Evolutionary conservation across 768 basidiomycete genomes (phyloP), one percentile per base, ranked within the genome.

Genomic region (Suillus hirtellus): DNA sequence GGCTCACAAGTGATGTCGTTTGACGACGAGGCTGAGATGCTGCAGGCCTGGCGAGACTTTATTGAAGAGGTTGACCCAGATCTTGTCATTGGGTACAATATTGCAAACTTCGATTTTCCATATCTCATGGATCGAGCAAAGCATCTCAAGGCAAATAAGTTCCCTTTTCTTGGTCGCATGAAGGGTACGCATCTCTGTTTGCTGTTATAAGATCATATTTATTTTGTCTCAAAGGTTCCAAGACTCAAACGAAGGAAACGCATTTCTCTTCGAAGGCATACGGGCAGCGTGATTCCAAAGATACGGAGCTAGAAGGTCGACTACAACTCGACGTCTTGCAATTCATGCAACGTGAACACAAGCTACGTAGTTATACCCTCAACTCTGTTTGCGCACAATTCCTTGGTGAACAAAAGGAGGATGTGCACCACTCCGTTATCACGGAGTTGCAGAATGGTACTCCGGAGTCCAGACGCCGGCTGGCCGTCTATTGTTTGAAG

Each of bases 231-330:
- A 34, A 67, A 98, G 96, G 84, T 63, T 69, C 83, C 60, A 89
- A 84, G 75, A 87, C 94, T 0, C 89, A 91, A 73, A 84, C 87
- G 56, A 98, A 96, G 75, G 92, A 90, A 60, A 94, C 97, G 0
- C 97, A 99, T 73, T 99, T 99, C 77, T 97, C 95, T 7, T 98
- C 96, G 0, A 97, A 95, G 72, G 97, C 97, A 1, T 99, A 95
- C 69, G 97, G 97, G 21, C 92, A 95, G 69, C 91, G 97, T 56
- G 95, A 97, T 75, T 97, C 95, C 0, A 99, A 99, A 73, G 94
- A 95, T 61, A 95, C 96, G 0, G 78, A 82, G 12, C 83, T 99
- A 34, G 93, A 96, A 66, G 97, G 97, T 34, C 88, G 97, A 31
- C 79, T 99, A 11, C 97, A 99, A 75, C 86, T 99, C 59, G 97